These are phyloP conservation scores for Candida oleophila DNA, from an alignment of 805 yeast genomes.

Conservation along the genomic window DNA sequence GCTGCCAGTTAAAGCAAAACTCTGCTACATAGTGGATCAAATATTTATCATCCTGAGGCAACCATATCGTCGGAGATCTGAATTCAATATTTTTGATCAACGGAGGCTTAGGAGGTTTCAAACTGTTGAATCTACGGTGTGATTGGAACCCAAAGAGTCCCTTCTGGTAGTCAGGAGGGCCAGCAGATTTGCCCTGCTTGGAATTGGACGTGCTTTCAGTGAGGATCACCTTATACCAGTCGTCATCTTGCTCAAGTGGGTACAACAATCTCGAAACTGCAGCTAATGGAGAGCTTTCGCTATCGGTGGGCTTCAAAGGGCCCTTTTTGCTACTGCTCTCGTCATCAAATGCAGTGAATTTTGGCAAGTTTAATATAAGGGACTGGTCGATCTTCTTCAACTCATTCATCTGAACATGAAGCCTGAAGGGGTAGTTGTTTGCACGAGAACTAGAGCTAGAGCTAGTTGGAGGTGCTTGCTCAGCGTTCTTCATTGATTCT, in stretches of 20 bases:
- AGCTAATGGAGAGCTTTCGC: conserved; percentile 35
- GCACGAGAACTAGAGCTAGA: neutral
- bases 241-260: conserved; percentile 62
- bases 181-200: conserved; percentile 9
- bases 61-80: conserved; percentile 93
- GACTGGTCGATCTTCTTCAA: conserved; percentile 47
- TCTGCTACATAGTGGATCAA: conserved; percentile 81
- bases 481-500: neutral
- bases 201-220: conserved; percentile 29
- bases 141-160: conserved; percentile 56
- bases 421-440: conserved; percentile 42
- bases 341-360: conserved; percentile 48
- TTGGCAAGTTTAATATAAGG: conserved; percentile 47
- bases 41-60: conserved; percentile 86
- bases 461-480: neutral
- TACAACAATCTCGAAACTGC: conserved; percentile 67
- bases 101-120: conserved; percentile 93
- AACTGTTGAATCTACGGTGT: conserved; percentile 55
- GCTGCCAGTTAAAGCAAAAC: conserved; percentile 89
- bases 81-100: conserved; percentile 73
- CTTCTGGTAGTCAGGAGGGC: conserved; percentile 47
- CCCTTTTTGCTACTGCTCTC: conserved; percentile 17
- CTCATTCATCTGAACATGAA: conserved; percentile 41
- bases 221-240: conserved; percentile 58
- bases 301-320: conserved; percentile 14